Evolutionary conservation across 441 rosid species (phyloP).

Genomic region (Eutrema salsugineum): DNA sequence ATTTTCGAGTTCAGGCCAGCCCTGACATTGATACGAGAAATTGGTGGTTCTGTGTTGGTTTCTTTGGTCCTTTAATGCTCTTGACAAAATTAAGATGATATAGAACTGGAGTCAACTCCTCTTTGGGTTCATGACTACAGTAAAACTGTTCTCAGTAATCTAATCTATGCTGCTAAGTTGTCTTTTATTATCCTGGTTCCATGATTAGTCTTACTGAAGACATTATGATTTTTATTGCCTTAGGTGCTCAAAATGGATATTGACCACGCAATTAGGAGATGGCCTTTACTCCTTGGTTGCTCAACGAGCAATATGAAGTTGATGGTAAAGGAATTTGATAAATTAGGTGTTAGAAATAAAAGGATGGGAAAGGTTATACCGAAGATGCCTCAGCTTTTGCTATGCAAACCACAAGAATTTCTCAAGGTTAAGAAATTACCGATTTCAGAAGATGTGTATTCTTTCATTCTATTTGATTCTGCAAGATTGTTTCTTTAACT

Average conservation of each 20-base stretch:
- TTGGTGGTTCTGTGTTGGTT: background rate
- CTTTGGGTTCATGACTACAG: background rate
- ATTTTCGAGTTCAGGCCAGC: background rate
- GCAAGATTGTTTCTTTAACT: background rate
- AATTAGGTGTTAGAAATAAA: conserved; percentile 51
- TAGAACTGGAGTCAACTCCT: background rate
- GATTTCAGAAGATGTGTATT: background rate
- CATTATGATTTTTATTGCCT: background rate
- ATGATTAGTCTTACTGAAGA: background rate
- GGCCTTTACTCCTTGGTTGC: conserved; percentile 84
- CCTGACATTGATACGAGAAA: background rate
- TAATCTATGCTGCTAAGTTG: background rate
- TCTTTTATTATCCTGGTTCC: background rate
- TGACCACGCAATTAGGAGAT: conserved; percentile 62
- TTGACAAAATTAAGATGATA: background rate
- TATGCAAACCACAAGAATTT: conserved; percentile 70
- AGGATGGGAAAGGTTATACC: conserved; percentile 70
- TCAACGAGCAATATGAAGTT: conserved; percentile 58
- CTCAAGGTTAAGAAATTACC: conserved; percentile 40
- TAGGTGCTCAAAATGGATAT: conserved; percentile 59
- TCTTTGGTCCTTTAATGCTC: background rate
- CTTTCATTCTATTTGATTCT: background rate
- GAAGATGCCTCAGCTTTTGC: conserved; percentile 77
- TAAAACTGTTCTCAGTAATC: background rate
- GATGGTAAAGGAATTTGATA: conserved; percentile 57